Evolutionary conservation across 805 yeast genomes (phyloP).

Genomic region (Metahyphopichia silvanorum): DNA sequence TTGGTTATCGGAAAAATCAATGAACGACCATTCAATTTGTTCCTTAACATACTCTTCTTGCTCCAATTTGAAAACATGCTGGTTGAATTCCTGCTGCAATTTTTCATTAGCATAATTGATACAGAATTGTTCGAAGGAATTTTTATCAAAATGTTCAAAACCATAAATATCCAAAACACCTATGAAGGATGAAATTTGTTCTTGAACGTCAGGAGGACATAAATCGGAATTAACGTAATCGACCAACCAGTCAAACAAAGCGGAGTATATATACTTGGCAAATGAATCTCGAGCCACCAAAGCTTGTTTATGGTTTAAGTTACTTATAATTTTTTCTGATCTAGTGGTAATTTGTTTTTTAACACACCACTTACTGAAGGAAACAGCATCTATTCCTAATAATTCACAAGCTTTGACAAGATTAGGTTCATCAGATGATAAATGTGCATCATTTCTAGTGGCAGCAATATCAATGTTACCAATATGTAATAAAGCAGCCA

Average conservation of each 20-base stretch:
- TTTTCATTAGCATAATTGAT: constrained; percentile 96
- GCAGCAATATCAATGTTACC: constrained; percentile 90
- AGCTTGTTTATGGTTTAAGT: constrained; percentile 79
- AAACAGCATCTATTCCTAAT: constrained; percentile 70
- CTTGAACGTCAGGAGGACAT: constrained; percentile 67
- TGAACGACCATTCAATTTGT: constrained; percentile 94
- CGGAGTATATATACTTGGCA: constrained; percentile 88
- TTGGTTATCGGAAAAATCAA: constrained; percentile 93
- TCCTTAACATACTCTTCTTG: constrained; percentile 93
- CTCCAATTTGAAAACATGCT: constrained; percentile 94
- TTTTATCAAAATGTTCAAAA: constrained; percentile 90
- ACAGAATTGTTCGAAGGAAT: constrained; percentile 96
- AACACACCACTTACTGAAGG: constrained; percentile 85
- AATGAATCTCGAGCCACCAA: constrained; percentile 94
- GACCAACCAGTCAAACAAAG: constrained; percentile 94
- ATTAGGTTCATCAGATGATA: constrained; percentile 84
- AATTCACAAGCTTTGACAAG: constrained; percentile 79
- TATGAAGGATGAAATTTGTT: constrained; percentile 66
- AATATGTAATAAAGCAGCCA: constrained; percentile 86
- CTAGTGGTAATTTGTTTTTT: constrained; percentile 92
- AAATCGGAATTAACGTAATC: constrained; percentile 76
- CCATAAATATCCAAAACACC: constrained; percentile 98
- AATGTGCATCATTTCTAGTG: constrained; percentile 76
- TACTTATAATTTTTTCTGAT: constrained; percentile 85
- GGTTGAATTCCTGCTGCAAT: constrained; percentile 94